Percentiles rank a stretch among this genome's conserved stretches.
Conservation (phyloP, 2,329 filamentous ascomycete species). For the Aureobasidium subglaciale region DNA sequence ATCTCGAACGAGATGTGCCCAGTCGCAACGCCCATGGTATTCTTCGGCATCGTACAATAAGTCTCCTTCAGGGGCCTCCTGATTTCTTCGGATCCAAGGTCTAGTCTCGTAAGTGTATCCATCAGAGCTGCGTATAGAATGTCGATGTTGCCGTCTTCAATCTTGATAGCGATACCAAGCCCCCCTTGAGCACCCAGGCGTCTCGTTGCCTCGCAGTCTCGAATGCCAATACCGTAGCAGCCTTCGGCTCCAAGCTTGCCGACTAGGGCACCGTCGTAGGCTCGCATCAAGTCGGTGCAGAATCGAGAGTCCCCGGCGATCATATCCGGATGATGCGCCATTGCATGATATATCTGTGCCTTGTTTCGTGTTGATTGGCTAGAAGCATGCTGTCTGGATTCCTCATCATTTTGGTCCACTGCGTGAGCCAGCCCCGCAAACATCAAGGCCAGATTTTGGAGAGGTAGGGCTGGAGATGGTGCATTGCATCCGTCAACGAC, state of each 20-base stretch:
- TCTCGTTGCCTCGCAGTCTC: slow-evolving; percentile 32
- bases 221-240: slow-evolving; percentile 41
- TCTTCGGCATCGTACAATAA: slow-evolving; percentile 30
- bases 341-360: slow-evolving; percentile 36
- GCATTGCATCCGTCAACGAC: slow-evolving; percentile 44
- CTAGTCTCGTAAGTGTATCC: slow-evolving; percentile 40
- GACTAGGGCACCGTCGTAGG: slow-evolving; percentile 33
- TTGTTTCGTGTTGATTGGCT: slow-evolving; percentile 20
- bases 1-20: slow-evolving; percentile 21
- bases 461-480: slow-evolving; percentile 38
- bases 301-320: slow-evolving; percentile 42
- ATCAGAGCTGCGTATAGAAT: slow-evolving; percentile 39
- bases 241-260: slow-evolving; percentile 46
- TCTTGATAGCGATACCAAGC: slow-evolving; percentile 41
- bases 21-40: slow-evolving; percentile 35
- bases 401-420: slow-evolving; percentile 17
- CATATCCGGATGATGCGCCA: slow-evolving; percentile 37
- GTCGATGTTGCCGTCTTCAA: slow-evolving; percentile 42
- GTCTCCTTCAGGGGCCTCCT: slow-evolving; percentile 28
- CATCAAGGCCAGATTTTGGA: slow-evolving; percentile 31
- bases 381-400: slow-evolving; percentile 1
- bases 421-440: slow-evolving; percentile 35
- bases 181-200: slow-evolving; percentile 30
- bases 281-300: slow-evolving; percentile 40
- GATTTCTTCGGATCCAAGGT: slow-evolving; percentile 30